phyloP scores from a whole-genome alignment of 2,329 filamentous ascomycete species.

The Biscogniauxia marginata region DNA sequence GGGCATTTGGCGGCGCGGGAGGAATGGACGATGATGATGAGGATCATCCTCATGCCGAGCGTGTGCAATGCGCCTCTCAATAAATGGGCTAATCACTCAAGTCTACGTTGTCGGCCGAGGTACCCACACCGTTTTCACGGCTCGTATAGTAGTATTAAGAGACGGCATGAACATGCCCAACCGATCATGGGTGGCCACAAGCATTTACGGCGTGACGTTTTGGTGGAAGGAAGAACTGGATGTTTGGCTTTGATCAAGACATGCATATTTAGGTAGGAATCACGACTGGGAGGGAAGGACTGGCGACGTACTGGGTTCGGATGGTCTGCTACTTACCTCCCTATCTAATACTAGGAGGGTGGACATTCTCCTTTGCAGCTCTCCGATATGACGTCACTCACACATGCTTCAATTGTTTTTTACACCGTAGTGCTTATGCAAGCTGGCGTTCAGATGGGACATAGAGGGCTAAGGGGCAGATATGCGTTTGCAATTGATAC shows the following conservation, averaged over 20 bases:
- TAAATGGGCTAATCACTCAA: slow-evolving; percentile 46
- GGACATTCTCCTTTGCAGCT: slow-evolving; percentile 4
- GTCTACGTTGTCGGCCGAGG: too few relatives aligned
- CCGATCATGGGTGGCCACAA: slow-evolving; percentile 16
- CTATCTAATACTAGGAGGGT: slow-evolving; percentile 14
- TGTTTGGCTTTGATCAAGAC: slow-evolving; percentile 21
- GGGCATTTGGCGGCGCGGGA: slow-evolving; percentile 64
- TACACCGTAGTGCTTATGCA: slow-evolving; percentile 22
- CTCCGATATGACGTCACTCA: slow-evolving; percentile 9
- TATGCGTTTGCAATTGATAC: slow-evolving; percentile 25
- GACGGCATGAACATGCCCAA: neutral
- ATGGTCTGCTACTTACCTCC: neutral
- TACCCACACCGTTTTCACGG: neutral
- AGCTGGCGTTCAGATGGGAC: slow-evolving; percentile 35
- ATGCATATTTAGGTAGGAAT: slow-evolving; percentile 25
- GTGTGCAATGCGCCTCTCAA: slow-evolving; percentile 85
- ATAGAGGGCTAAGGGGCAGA: slow-evolving; percentile 31
- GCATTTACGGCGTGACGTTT: slow-evolving; percentile 33
- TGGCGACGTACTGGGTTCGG: slow-evolving; percentile 7
- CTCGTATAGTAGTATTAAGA: neutral
- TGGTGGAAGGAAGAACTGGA: slow-evolving; percentile 22
- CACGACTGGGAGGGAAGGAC: slow-evolving; percentile 9
- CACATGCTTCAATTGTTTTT: slow-evolving; percentile 7
- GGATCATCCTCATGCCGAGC: slow-evolving; percentile 71
- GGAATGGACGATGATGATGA: slow-evolving; percentile 75